Percentiles rank a stretch among this genome's conserved stretches.
Conservation (phyloP, 129 eudicot species). For the Artemisia argyi region DNA sequence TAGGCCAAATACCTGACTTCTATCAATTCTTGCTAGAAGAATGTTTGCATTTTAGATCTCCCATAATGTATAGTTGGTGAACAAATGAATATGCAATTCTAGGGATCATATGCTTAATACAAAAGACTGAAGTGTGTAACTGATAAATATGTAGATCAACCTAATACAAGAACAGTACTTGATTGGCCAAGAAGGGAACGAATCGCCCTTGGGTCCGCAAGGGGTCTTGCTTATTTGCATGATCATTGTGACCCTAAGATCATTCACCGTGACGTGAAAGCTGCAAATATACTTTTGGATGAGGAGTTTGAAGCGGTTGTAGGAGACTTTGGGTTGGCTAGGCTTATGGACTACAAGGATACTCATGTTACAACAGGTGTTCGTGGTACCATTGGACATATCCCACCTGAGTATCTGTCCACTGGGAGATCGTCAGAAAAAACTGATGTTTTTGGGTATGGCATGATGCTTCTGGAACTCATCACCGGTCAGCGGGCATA, state of each 20-base stretch:
- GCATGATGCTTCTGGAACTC: slow-evolving; percentile 92
- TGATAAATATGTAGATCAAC: slow-evolving; percentile 45
- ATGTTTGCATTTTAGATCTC: background rate
- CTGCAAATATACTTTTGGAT: slow-evolving; percentile 86
- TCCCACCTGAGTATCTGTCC: slow-evolving; percentile 87
- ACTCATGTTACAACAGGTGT: slow-evolving; percentile 99
- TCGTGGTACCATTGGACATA: slow-evolving; percentile 90
- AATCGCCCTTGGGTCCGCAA: slow-evolving; percentile 77
- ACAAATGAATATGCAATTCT: background rate
- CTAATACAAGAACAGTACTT: slow-evolving; percentile 55
- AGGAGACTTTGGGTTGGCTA: slow-evolving; percentile 94
- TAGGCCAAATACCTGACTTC: background rate
- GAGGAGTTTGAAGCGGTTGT: slow-evolving; percentile 93
- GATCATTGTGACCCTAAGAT: slow-evolving; percentile 86
- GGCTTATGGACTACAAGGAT: slow-evolving; percentile 81
- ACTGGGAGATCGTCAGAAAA: slow-evolving; percentile 86
- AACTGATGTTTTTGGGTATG: slow-evolving; percentile 86
- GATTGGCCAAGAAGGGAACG: slow-evolving; percentile 72
- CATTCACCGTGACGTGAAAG: slow-evolving; percentile 89
- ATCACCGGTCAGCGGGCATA: slow-evolving; percentile 87
- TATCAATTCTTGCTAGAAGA: background rate
- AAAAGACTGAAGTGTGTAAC: background rate
- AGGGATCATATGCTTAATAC: background rate
- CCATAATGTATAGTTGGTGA: too few species aligned
- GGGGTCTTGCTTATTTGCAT: slow-evolving; percentile 88